A percentile compares a stretch with the other conserved stretches of the same genome.
Evolutionary conservation across 2,329 filamentous ascomycete genomes (phyloP).

Genomic region (Ascochyta pisi): DNA sequence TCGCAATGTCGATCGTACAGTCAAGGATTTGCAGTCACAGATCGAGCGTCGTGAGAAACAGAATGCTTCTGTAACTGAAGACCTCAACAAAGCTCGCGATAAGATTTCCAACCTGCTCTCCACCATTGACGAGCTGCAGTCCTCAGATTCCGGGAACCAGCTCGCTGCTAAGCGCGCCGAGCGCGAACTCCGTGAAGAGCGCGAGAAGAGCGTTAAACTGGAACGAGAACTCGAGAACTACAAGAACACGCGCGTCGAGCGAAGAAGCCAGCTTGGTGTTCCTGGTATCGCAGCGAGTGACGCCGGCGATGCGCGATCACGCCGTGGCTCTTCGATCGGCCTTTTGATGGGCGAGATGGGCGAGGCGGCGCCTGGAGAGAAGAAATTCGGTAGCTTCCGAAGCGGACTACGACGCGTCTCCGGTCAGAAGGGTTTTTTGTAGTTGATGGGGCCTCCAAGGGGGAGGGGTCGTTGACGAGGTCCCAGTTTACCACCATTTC

Average conservation of each 20-base stretch:
- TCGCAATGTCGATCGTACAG: constrained; percentile 90
- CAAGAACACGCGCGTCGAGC: constrained; percentile 75
- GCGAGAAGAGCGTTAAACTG: constrained; percentile 79
- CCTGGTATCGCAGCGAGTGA: constrained; percentile 51
- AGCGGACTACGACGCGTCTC: constrained; percentile 52
- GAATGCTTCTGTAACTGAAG: constrained; percentile 79
- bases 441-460: constrained; percentile 44
- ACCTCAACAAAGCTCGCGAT: constrained; percentile 84
- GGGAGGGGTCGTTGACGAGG: constrained; percentile 35
- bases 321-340: constrained; percentile 54
- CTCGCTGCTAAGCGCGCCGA: constrained; percentile 84
- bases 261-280: constrained; percentile 44
- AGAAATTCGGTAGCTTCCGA: constrained; percentile 43
- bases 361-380: constrained; percentile 38
- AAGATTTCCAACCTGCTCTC: constrained; percentile 88
- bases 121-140: constrained; percentile 93
- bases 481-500: constrained; percentile 35
- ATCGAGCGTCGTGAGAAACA: constrained; percentile 93
- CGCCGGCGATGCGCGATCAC: constrained; percentile 50
- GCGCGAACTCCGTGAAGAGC: constrained; percentile 86
- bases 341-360: constrained; percentile 48
- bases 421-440: constrained; percentile 60
- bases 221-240: constrained; percentile 87
- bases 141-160: constrained; percentile 81
- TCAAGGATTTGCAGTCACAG: constrained; percentile 91